These are phyloP conservation scores for Xylaria venustula DNA, from an alignment of 495 filamentous ascomycete species.

Conservation along the genomic window DNA sequence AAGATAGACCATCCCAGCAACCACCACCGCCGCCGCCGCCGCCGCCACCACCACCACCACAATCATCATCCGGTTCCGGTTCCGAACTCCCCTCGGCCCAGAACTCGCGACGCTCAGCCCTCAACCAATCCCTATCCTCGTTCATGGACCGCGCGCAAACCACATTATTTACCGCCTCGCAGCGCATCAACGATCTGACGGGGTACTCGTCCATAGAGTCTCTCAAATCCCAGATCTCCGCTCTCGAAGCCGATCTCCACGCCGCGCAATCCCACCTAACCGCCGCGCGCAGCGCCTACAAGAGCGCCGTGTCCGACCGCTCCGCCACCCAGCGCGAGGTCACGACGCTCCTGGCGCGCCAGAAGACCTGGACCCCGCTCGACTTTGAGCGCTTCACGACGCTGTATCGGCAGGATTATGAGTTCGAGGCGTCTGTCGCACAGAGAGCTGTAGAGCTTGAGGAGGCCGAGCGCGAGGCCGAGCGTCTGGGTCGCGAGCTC, in stretches of 20 bases:
- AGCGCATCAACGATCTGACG: conserved; percentile 87
- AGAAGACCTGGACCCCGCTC: conserved; percentile 81
- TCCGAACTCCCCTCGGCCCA: conserved; percentile 71
- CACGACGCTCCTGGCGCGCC: conserved; percentile 87
- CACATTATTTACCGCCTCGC: conserved; percentile 77
- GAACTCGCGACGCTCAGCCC: conserved; percentile 67
- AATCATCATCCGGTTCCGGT: no score
- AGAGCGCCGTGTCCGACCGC: conserved; percentile 72
- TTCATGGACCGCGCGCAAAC: conserved; percentile 89
- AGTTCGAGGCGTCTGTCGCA: conserved; percentile 86
- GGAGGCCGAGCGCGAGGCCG: conserved; percentile 72
- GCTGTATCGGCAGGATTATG: conserved; percentile 88
- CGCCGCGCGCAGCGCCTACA: conserved; percentile 70
- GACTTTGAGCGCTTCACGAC: conserved; percentile 95
- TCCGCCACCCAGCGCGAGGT: conserved; percentile 92
- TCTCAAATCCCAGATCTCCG: conserved; percentile 71
- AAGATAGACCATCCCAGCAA: neutral
- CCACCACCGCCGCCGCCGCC: conserved; percentile 5
- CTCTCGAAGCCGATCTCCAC: conserved; percentile 65
- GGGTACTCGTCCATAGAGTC: conserved; percentile 92
- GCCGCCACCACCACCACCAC: no score
- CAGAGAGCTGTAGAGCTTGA: conserved; percentile 68
- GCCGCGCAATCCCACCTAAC: conserved; percentile 63
- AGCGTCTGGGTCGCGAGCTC: conserved; percentile 70
- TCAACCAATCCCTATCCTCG: conserved; percentile 69